These are phyloP conservation scores for Diutina mesorugosa DNA, from an alignment of 1,139 yeast genomes.

Conservation along the genomic window DNA sequence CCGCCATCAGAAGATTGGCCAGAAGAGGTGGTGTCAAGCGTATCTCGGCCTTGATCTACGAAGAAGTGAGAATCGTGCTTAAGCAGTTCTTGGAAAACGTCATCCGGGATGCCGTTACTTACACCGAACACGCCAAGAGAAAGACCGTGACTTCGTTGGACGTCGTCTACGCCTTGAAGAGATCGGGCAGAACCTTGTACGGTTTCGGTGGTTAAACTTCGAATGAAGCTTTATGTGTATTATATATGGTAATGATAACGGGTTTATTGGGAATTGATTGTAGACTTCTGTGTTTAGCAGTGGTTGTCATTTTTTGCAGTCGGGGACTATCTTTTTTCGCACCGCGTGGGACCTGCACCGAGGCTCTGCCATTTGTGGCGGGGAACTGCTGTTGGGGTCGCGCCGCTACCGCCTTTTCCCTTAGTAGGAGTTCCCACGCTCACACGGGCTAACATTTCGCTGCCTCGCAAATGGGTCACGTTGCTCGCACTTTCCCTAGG, in stretches of 20 bases:
- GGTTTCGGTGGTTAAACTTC: slow-evolving; percentile 98
- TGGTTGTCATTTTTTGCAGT: neutral
- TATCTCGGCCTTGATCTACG: slow-evolving; percentile 96
- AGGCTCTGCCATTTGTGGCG: too few species aligned
- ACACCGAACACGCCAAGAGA: slow-evolving; percentile 99
- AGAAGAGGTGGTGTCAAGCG: slow-evolving; percentile 99
- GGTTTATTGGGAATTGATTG: neutral
- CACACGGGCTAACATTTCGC: neutral
- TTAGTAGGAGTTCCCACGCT: neutral
- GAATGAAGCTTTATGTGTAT: neutral
- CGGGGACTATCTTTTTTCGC: too few species aligned
- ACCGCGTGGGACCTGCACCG: too few species aligned
- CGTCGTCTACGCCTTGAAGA: slow-evolving; percentile 98
- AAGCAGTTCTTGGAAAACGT: slow-evolving; percentile 94
- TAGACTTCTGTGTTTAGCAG: neutral
- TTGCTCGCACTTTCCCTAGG: neutral
- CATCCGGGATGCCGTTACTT: slow-evolving; percentile 97
- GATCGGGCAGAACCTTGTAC: slow-evolving; percentile 99
- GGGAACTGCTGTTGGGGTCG: too few species aligned
- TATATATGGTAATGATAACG: slow-evolving; percentile 2
- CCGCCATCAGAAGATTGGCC: slow-evolving; percentile 99
- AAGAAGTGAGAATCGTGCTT: slow-evolving; percentile 95
- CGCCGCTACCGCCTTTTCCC: too few species aligned
- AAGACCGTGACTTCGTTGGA: slow-evolving; percentile 98
- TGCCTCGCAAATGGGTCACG: neutral